A percentile compares a stretch with the other conserved stretches of the same genome.
These are phyloP conservation scores for Limnanthes douglasii DNA, from an alignment of 345 rosid genomes.

Conservation along the genomic window DNA sequence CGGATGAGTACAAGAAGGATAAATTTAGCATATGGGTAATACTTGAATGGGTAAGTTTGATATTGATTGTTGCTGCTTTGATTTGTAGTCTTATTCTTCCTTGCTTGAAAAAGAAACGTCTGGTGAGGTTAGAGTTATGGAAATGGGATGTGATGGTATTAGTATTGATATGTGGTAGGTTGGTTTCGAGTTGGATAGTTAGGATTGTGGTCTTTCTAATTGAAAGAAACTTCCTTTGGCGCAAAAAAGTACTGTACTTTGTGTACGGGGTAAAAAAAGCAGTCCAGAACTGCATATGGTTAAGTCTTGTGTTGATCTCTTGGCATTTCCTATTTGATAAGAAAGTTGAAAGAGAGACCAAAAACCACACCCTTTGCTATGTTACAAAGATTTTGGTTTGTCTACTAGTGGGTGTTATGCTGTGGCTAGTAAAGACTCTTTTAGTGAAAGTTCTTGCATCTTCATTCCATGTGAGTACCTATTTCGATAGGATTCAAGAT, in stretches of 20 bases:
- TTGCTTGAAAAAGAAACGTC: constrained; percentile 11
- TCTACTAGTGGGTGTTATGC: constrained; percentile 44
- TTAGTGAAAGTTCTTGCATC: constrained; percentile 89
- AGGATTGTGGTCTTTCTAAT: constrained; percentile 44
- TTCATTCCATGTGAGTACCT: constrained; percentile 78
- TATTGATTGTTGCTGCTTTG: constrained; percentile 41
- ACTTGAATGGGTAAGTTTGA: constrained; percentile 55
- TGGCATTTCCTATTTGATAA: constrained; percentile 72
- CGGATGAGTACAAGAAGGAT: constrained; percentile 45
- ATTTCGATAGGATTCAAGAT: constrained; percentile 84
- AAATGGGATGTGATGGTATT: constrained; percentile 78
- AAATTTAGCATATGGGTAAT: constrained; percentile 23
- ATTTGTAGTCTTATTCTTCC: constrained; percentile 35
- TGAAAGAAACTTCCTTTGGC: constrained; percentile 58
- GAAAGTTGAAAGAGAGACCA: constrained; percentile 35
- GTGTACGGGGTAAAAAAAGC: constrained; percentile 68
- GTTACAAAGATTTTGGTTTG: constrained; percentile 61
- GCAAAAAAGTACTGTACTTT: constrained; percentile 74
- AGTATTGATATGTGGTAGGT: constrained; percentile 70
- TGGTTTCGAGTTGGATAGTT: constrained; percentile 79
- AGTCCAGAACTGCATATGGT: constrained; percentile 86
- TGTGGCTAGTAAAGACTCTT: constrained; percentile 76
- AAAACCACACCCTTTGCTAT: constrained; percentile 15
- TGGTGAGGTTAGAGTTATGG: constrained; percentile 58
- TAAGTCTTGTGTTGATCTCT: constrained; percentile 61